phyloP scores from a whole-genome alignment of 2,329 filamentous ascomycete genomes.

The Penicillium sp. region DNA sequence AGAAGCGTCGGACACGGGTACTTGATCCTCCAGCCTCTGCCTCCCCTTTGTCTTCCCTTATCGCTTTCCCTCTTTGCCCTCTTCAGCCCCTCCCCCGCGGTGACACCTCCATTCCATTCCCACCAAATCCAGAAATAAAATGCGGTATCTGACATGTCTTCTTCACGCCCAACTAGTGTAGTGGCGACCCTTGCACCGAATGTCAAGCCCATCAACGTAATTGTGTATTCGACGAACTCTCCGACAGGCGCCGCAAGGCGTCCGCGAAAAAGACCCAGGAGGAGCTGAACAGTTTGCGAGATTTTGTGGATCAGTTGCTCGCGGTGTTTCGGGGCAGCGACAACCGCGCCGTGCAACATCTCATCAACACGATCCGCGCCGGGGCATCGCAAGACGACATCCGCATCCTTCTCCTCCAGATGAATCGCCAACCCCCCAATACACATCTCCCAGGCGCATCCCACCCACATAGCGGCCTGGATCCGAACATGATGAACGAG shows the following conservation, averaged over 20 bases:
- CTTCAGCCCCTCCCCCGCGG: background rate
- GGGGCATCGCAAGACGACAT: conserved; percentile 2
- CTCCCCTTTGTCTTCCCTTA: conserved; percentile 1
- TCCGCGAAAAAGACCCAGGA: conserved; percentile 30
- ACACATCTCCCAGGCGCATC: background rate
- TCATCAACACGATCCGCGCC: conserved; percentile 8
- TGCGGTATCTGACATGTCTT: conserved; percentile 14
- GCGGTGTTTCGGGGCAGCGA: conserved; percentile 25
- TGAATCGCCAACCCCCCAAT: background rate
- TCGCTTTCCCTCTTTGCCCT: background rate
- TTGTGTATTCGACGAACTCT: conserved; percentile 34
- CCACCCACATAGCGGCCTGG: conserved; percentile 2
- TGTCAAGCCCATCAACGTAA: conserved; percentile 33
- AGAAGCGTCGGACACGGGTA: conserved; percentile 40
- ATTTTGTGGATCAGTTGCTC: conserved; percentile 30
- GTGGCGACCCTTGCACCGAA: conserved; percentile 34
- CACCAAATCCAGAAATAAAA: too few species aligned
- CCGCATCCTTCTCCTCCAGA: background rate
- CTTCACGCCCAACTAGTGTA: conserved; percentile 27
- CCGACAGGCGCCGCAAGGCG: conserved; percentile 40
- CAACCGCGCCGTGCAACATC: conserved; percentile 17
- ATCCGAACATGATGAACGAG: conserved; percentile 9
- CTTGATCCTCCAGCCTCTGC: conserved; percentile 1
- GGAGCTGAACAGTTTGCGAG: conserved; percentile 27
- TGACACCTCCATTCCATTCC: background rate